These are phyloP conservation scores for Tricholoma saponaceum DNA, from an alignment of 768 basidiomycete species.

Conservation along the genomic window DNA sequence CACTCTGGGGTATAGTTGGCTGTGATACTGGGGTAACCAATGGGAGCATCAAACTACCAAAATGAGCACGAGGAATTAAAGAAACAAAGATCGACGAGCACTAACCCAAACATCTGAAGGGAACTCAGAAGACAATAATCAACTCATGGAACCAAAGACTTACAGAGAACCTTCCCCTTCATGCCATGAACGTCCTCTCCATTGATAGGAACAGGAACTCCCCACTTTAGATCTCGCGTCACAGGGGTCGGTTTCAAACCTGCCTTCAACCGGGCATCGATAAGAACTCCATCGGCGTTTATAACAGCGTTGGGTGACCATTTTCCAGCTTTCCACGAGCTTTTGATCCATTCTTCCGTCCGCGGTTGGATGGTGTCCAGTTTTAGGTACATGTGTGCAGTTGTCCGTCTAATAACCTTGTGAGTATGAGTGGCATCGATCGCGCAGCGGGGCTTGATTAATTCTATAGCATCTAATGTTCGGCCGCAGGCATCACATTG, in stretches of 20 bases:
- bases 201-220: conserved; percentile 85
- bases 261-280: conserved; percentile 82
- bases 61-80: conserved; percentile 9
- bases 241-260: conserved; percentile 88
- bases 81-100: conserved; percentile 6
- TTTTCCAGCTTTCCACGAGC: conserved; percentile 73
- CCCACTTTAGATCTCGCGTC: conserved; percentile 94
- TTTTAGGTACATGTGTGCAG: conserved; percentile 89
- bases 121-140: conserved; percentile 1
- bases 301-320: conserved; percentile 95
- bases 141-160: conserved; percentile 28
- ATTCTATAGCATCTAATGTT: conserved; percentile 89
- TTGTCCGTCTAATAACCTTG: conserved; percentile 66
- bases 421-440: conserved; percentile 70
- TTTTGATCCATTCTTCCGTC: conserved; percentile 85
- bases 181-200: conserved; percentile 78
- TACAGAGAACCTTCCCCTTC: conserved; percentile 93
- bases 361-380: conserved; percentile 79
- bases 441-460: conserved; percentile 93
- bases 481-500: conserved; percentile 94
- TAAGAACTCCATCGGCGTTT: conserved; percentile 80
- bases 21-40: conserved; percentile 97
- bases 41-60: conserved; percentile 92
- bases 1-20: conserved; percentile 91
- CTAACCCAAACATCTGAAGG: conserved; percentile 87